Base-by-base conservation (phyloP, 2,329 filamentous ascomycete species). In the Diaporthe citrichinensis region DNA sequence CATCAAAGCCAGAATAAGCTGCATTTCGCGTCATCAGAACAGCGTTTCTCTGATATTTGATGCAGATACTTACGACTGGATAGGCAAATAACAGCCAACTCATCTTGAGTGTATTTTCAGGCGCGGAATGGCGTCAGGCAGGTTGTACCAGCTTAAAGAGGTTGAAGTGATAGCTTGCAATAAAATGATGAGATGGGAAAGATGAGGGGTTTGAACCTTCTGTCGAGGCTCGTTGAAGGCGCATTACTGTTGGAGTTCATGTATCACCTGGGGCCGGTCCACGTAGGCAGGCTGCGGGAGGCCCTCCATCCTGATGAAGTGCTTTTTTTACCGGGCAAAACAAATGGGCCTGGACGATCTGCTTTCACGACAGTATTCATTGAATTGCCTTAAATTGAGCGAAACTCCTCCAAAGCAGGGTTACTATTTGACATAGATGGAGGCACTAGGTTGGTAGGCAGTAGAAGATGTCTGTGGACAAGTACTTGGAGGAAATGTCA, bases 1-100 rank as follows among this genome's bases (percentile, higher is more conserved):
- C 36, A 78, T 51, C 55, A 81, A 76, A 55, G 72, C 77, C 55
- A 81, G 75, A 46, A 80, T 77, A 25, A 79, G 25, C 79, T 80
- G 74, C 34, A 69, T 25, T 34, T 51, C 3, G 49, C 20, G 12
- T 44, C 15, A 31, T 55, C n/a, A 72, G 49, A 31, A 55, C 12
- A 15, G 10, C 4, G 34, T 20, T 14, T 25, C 8, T 14, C 34
- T 6, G n/a, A 41, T 46, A 10, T 4, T 34, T 23, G 34, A 55
- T 20, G 58, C 46, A 31, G 31, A n/a, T 25, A 73, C 71, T 65
- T 44, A 73, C 71, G 20, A 65, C 46, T 36, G 71, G 71, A 25
- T 55, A 73, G 20, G 36, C 46, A 44, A 73, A n/a, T 3, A 44
- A 34, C 14, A 73, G 34, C 71, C 71, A 73, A 25, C 36, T 55